Evolutionary conservation across 2,329 filamentous ascomycete genomes (phyloP), one percentile per base, ranked within the genome.

Genomic region (Penicillium sp.): DNA sequence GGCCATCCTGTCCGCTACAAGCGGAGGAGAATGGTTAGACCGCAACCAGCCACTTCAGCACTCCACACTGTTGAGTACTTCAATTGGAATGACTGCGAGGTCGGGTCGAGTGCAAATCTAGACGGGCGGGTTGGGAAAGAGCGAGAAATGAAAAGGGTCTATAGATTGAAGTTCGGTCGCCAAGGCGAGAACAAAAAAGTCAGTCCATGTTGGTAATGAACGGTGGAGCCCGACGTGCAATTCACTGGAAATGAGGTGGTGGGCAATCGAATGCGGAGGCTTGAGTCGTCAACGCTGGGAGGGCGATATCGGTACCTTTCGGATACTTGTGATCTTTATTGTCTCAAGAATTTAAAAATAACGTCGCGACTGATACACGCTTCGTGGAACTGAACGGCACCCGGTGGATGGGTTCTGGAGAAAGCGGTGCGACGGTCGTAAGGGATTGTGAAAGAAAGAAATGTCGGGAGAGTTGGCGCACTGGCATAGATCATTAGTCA

Each of bases 1-100:
- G 59, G 69, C 66, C 71, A 73, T 73, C 53, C 62, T 71, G 64
- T 43, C 62, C 67, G 65, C 61, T 46, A 54, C 56, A 48, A 66
- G 65, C 65, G 62, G 60, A 53, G 57, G 51, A 59, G 50, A 62
- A 58, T 58, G 61, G 58, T 62, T 55, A 53, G 55, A 55, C 63
- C 59, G 26, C 51, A 53, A 51, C 55, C 66, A 62, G 54, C 57
- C 53, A 49, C 47, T 45, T 50, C 19, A 55, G 19, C 3, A 13
- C 16, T 21, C 37, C 11, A 39, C 14, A 19, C 11, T 27, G 23
- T 11, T 31, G 50, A 16, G 35, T 8, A 16, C 25, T 59, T n/a
- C 13, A 23, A 14, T 29, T 35, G 19, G 26, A 14, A 25, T 23
- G n/a, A 13, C 39, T 54, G 19, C 3, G 19, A 37, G 42, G 21